Base-by-base conservation (phyloP, 2,329 filamentous ascomycete species). In the Acrocalymma vagum region DNA sequence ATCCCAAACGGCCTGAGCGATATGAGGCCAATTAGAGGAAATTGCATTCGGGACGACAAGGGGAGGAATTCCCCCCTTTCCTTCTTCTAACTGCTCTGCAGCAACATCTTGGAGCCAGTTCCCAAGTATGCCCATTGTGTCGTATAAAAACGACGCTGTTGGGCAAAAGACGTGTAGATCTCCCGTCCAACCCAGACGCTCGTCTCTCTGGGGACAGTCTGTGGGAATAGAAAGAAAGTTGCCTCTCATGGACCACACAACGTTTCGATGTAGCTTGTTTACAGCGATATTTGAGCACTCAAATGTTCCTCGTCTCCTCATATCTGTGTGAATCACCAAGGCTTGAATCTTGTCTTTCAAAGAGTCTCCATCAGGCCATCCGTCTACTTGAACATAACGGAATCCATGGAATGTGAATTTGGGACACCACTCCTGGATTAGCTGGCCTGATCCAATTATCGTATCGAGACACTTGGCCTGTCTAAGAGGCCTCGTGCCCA, bases 201-300 rank as follows among this genome's bases (percentile, higher is more conserved):
- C 79, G 37, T 83, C 78, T 2, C 78, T 69, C 46, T 82, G 78
- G 0, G 79, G 79, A 48, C 79, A 82, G 51, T 85, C 82, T 0
- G 80, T 84, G 5, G 48, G 51, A 7, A 53, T 30, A 7, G 41
- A 29, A 14, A 50, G 33, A 50, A 85, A 84, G 49, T 84, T 85
- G 0, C 80, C 80, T 18, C 74, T 72, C 75, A 83, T 82, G 5
- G 73, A 74, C 81, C 81, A 84, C 18, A 68, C 55, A 0, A 79
- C 72, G 38, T 85, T 85, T 1, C 72, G 38, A 47, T 84, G 76
- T 4, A 85, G 71, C 29, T 76, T 65, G 49, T 83, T 84, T 16
- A 85, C 47, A 3, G 76, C 61, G 0, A 51, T 29, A 31, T 84
- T 60, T 0, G 81, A 84, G 40, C 76, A 82, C 6, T 71, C 56